Percentiles rank a stretch among this genome's conserved stretches.
phyloP scores from a whole-genome alignment of 208 protist species.

The Leishmania aethiopica region DNA sequence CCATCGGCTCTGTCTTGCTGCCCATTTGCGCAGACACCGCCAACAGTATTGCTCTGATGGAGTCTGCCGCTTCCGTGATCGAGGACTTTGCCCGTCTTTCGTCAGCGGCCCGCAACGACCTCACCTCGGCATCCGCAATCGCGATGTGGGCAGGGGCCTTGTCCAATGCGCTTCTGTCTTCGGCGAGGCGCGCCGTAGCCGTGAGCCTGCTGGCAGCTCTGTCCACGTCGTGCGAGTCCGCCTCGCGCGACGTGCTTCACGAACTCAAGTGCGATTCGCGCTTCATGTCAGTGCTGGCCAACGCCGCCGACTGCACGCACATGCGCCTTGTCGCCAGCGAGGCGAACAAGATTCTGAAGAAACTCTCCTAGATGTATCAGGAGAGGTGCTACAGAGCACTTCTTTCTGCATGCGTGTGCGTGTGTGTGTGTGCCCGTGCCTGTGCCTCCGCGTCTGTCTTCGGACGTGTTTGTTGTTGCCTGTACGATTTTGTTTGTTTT shows the following conservation, averaged over 20 bases:
- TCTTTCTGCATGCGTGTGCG: not conserved
- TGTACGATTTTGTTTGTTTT: not conserved
- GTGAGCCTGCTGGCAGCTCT: conserved; percentile 56
- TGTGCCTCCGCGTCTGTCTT: not conserved
- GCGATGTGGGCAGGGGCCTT: conserved; percentile 30
- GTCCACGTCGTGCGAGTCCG: conserved; percentile 37
- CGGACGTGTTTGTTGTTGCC: too few relatives aligned
- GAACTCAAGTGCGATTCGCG: conserved; percentile 14
- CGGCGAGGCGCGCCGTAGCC: conserved; percentile 31
- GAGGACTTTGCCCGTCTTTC: conserved; percentile 51
- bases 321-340: conserved; percentile 33
- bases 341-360: conserved; percentile 30
- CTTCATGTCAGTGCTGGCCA: conserved; percentile 22
- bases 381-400: not conserved
- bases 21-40: conserved; percentile 45
- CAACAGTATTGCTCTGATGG: conserved; percentile 32
- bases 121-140: conserved; percentile 43
- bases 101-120: conserved; percentile 36
- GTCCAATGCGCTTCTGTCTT: conserved; percentile 28
- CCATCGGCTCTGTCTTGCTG: conserved; percentile 49
- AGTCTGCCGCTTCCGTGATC: conserved; percentile 53
- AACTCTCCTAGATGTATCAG: conserved; percentile 13
- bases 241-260: conserved; percentile 14
- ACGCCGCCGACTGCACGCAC: conserved; percentile 12
- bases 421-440: too few relatives aligned